These are phyloP conservation scores for Angomonas ambiguus DNA, from an alignment of 208 protist species.

Conservation along the genomic window DNA sequence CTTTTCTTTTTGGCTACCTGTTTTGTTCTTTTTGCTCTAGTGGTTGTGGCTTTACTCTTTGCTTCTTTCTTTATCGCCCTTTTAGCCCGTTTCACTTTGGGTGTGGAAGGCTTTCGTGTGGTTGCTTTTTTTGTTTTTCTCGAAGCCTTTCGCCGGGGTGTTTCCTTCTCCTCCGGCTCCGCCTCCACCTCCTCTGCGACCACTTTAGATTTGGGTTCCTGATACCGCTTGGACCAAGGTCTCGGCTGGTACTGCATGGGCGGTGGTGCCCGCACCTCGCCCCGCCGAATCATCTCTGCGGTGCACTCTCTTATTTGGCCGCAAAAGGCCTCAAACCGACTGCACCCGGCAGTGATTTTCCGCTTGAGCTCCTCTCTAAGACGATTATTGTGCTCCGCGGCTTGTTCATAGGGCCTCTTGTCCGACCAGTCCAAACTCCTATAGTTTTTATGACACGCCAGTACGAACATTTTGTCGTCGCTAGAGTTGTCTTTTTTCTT, in stretches of 20 bases:
- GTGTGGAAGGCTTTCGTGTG: slow-evolving; percentile 6
- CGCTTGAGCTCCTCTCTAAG: slow-evolving; percentile 54
- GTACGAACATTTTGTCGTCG: slow-evolving; percentile 54
- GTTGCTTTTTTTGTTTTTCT: not conserved
- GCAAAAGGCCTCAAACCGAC: slow-evolving; percentile 64
- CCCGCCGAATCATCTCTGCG: slow-evolving; percentile 38
- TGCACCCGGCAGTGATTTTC: slow-evolving; percentile 43
- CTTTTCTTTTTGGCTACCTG: not conserved
- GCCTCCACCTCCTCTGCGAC: slow-evolving; percentile 12
- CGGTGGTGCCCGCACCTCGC: not conserved
- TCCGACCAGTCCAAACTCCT: slow-evolving; percentile 27
- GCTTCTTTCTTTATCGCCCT: not conserved
- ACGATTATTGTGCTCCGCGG: slow-evolving; percentile 48
- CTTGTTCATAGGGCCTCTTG: slow-evolving; percentile 61
- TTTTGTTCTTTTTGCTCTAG: not conserved
- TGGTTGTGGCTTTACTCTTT: not conserved
- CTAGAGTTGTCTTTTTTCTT: slow-evolving; percentile 18
- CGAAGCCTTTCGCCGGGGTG: not conserved
- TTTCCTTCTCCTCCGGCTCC: slow-evolving; percentile 1
- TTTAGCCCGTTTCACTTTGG: not conserved
- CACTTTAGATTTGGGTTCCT: slow-evolving; percentile 2
- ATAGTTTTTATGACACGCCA: slow-evolving; percentile 65
- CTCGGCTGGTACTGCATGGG: not conserved
- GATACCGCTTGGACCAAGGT: not conserved
- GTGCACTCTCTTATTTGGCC: slow-evolving; percentile 51